phyloP scores from a whole-genome alignment of 225 moss, liverwort and hornwort genomes.

The Sphagnum contortum region DNA sequence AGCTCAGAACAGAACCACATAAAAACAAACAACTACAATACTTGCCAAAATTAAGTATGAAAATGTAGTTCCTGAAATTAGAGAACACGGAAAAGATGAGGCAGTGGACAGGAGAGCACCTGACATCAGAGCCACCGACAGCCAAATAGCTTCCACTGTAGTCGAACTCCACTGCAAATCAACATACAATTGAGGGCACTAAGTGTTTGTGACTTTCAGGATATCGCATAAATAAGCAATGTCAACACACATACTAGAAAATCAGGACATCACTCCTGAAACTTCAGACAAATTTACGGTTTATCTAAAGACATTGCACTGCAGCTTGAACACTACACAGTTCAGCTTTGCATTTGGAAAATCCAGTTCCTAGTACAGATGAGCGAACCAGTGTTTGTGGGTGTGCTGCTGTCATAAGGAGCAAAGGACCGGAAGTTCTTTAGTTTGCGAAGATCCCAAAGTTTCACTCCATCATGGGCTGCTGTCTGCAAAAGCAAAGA shows the following conservation, averaged over 20 bases:
- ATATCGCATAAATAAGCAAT: too few relatives aligned
- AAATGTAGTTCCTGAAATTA: too few relatives aligned
- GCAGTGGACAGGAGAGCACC: slow-evolving; percentile 22
- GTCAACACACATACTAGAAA: too few relatives aligned
- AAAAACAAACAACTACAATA: too few relatives aligned
- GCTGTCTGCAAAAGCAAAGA: slow-evolving; percentile 50
- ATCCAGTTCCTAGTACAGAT: background rate
- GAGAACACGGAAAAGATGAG: too few relatives aligned
- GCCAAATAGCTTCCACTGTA: slow-evolving; percentile 98
- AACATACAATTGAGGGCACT: slow-evolving; percentile 2
- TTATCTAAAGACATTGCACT: background rate
- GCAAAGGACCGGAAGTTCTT: slow-evolving; percentile 95
- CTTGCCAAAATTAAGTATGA: too few relatives aligned
- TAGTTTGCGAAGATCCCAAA: slow-evolving; percentile 95
- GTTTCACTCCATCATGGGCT: slow-evolving; percentile 86
- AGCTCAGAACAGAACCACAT: background rate
- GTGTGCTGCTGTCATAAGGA: slow-evolving; percentile 72
- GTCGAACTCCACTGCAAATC: slow-evolving; percentile 86
- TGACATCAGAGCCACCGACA: slow-evolving; percentile 90
- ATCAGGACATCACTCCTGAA: background rate
- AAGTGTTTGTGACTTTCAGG: too few relatives aligned
- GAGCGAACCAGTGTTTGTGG: slow-evolving; percentile 76
- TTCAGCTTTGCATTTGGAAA: too few relatives aligned
- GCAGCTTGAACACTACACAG: background rate
- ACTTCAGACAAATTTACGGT: background rate